Base-by-base conservation (phyloP, 306 rosid species). In the Quercus cerris region DNA sequence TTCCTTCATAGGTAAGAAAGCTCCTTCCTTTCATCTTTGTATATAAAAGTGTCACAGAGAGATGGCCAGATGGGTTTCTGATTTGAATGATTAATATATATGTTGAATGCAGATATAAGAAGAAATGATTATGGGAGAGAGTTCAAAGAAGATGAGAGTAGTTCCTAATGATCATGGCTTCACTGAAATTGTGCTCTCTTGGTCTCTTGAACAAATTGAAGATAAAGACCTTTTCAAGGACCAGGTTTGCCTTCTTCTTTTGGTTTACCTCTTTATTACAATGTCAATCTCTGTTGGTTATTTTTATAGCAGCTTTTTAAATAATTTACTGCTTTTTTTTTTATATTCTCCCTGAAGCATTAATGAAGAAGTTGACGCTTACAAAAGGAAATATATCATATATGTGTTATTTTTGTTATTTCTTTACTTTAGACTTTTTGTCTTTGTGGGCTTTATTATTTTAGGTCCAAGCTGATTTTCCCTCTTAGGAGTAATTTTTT, bases 201-300 rank as follows among this genome's bases (percentile, higher is more conserved):
- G 94, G 97, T 84, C 97, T 9, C 73, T 92, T 5, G 77, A 86
- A 41, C 87, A 90, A 78, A 87, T 90, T 75, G 68, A 62, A 80
- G 69, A 85, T 28, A 57, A 86, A 44, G 74, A 86, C 56, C 87
- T 88, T 19, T 88, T 80, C 81, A 73, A 46, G 41, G 25, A 77
- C 70, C 28, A 84, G 94, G 94, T 89, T 41, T 56, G 6, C 54
- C 17, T 49, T 3, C 5, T 61, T 3, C 17, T 52, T 62, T 56
- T 41, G 6, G 70, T 15, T 52, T 74, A 14, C 22, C 57, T 19
- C 54, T 49, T 12, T 49, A 49, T 10, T 49, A 3, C 14, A 49
- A 49, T 13, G 0, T 49, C 17, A 41, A 3, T 49, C 54, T 49
- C 54, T 49, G 14, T 49, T 10, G 5, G 20, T 8, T 20, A 8